These are phyloP conservation scores for Pseudomicrostroma phylloplanum DNA, from an alignment of 1,284 basidiomycete genomes.

Conservation along the genomic window DNA sequence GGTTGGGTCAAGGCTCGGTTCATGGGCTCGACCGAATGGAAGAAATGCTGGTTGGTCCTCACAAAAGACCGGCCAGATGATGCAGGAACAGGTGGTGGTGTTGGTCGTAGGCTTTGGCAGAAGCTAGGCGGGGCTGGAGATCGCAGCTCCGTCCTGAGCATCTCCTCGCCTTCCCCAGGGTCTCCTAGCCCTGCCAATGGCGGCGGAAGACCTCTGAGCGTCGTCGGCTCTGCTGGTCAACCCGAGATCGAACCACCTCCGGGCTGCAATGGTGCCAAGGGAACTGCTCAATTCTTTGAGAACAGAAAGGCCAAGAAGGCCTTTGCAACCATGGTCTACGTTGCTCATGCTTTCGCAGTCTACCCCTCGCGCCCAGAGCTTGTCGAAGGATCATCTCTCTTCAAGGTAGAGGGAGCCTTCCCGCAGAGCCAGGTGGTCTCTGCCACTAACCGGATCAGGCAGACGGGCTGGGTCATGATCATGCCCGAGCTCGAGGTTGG, in stretches of 20 bases:
- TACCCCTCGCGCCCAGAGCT: slow-evolving; percentile 48
- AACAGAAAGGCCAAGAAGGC: slow-evolving; percentile 45
- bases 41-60: slow-evolving; percentile 79
- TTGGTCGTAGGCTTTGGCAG: slow-evolving; percentile 14
- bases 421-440: slow-evolving; percentile 33
- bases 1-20: slow-evolving; percentile 87
- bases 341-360: slow-evolving; percentile 43
- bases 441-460: slow-evolving; percentile 60
- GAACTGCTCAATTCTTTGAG: slow-evolving; percentile 46
- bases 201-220: slow-evolving; percentile 3
- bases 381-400: slow-evolving; percentile 45
- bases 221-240: slow-evolving; percentile 19
- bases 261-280: slow-evolving; percentile 37
- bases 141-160: slow-evolving; percentile 31
- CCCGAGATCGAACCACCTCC: slow-evolving; percentile 35
- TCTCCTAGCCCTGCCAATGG: slow-evolving; percentile 12
- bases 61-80: slow-evolving; percentile 19
- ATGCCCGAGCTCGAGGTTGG: slow-evolving; percentile 55
- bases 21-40: slow-evolving; percentile 94
- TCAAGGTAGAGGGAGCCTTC: slow-evolving; percentile 48
- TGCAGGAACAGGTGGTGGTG: slow-evolving; percentile 6
- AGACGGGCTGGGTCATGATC: slow-evolving; percentile 51
- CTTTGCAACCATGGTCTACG: slow-evolving; percentile 44
- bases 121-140: slow-evolving; percentile 27
- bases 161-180: slow-evolving; percentile 18